A percentile compares a stretch with the other conserved stretches of the same genome.
Evolutionary conservation across 192 early-diverging fungal genomes (phyloP).

Genomic region (Spizellomyces punctatus): DNA sequence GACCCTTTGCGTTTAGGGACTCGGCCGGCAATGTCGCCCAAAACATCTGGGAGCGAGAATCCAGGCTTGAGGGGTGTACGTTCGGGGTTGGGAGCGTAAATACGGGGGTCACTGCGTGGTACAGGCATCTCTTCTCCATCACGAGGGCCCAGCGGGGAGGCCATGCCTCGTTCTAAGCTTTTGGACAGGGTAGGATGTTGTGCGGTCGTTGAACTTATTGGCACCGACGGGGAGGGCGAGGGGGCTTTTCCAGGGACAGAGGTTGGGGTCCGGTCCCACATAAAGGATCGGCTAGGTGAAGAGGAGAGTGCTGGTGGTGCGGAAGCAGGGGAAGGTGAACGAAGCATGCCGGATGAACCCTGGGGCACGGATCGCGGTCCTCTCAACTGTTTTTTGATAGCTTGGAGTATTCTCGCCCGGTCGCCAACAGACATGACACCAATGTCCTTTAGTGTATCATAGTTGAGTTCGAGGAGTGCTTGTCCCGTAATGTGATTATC

Average conservation of each 20-base stretch:
- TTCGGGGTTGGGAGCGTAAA: background rate
- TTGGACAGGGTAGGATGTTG: background rate
- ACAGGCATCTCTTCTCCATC: conserved; percentile 4
- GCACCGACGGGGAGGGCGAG: background rate
- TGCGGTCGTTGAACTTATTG: background rate
- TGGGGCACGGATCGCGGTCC: conserved; percentile 3
- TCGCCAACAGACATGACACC: conserved; percentile 82
- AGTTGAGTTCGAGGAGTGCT: conserved; percentile 80
- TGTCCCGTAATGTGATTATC: conserved; percentile 84
- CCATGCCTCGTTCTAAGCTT: background rate
- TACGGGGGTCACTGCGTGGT: background rate
- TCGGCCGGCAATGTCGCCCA: conserved; percentile 14
- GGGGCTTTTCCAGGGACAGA: background rate
- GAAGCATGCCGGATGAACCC: background rate
- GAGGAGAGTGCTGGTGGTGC: conserved; percentile 3
- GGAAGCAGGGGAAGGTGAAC: conserved; percentile 10
- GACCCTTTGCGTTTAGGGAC: conserved; percentile 30
- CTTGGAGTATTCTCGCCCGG: conserved; percentile 73
- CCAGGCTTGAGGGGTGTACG: conserved; percentile 4
- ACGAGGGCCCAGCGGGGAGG: background rate
- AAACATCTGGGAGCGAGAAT: conserved; percentile 7
- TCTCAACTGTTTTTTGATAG: conserved; percentile 57
- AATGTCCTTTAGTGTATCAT: conserved; percentile 79
- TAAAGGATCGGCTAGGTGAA: background rate
- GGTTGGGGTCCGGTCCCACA: conserved; percentile 7